These are phyloP conservation scores for Austroboletus festivus DNA, from an alignment of 768 basidiomycete genomes.

Conservation along the genomic window DNA sequence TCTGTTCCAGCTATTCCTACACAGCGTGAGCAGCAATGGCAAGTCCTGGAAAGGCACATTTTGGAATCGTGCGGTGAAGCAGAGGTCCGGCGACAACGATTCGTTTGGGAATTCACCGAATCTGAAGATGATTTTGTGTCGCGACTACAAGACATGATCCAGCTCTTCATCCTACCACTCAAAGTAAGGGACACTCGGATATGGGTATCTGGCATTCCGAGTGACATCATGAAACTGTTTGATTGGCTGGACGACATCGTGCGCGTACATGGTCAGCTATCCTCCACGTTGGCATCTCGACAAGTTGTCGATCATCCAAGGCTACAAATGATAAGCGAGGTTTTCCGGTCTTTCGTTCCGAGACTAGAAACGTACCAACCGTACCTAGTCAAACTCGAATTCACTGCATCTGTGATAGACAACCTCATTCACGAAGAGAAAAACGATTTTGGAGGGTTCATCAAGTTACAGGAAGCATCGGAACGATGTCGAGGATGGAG, in stretches of 20 bases:
- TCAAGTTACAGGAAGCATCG: slow-evolving; percentile 59
- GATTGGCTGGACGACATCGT: slow-evolving; percentile 90
- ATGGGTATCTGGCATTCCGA: slow-evolving; percentile 83
- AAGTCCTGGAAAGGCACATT: slow-evolving; percentile 18
- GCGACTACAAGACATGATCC: slow-evolving; percentile 60
- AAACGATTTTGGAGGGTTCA: slow-evolving; percentile 83
- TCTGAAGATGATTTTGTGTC: slow-evolving; percentile 69
- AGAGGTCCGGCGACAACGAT: slow-evolving; percentile 62
- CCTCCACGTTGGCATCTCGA: slow-evolving; percentile 43
- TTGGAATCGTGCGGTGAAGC: slow-evolving; percentile 38
- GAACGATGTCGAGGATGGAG: slow-evolving; percentile 59
- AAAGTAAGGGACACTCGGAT: slow-evolving; percentile 62
- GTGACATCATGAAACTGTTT: slow-evolving; percentile 65
- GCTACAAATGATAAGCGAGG: slow-evolving; percentile 54
- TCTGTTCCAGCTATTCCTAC: slow-evolving; percentile 5
- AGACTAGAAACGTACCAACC: slow-evolving; percentile 83
- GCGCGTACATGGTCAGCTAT: slow-evolving; percentile 67
- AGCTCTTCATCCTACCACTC: slow-evolving; percentile 75
- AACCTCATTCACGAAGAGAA: slow-evolving; percentile 44
- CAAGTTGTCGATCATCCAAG: slow-evolving; percentile 41
- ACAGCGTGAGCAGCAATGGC: slow-evolving; percentile 23
- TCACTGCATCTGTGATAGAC: slow-evolving; percentile 52
- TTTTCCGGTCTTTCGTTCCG: slow-evolving; percentile 58
- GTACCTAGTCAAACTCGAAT: slow-evolving; percentile 72
- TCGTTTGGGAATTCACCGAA: slow-evolving; percentile 64